These are phyloP conservation scores for Trifolium fragiferum DNA, from an alignment of 306 rosid species.

Conservation along the genomic window DNA sequence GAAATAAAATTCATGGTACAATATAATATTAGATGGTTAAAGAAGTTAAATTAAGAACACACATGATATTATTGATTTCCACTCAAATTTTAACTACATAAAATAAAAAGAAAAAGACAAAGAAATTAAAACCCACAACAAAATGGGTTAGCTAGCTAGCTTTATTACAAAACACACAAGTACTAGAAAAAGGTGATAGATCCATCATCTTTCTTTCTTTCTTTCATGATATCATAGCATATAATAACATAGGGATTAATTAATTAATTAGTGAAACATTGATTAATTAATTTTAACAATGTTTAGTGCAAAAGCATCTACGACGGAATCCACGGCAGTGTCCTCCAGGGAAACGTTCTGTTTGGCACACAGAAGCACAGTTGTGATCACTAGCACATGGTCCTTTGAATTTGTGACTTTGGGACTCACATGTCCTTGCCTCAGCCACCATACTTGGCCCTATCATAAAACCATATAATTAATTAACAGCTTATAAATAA, in stretches of 20 bases:
- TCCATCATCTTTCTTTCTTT: neutral
- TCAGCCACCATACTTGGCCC: constrained; percentile 60
- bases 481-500: neutral
- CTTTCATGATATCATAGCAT: no score
- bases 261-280: neutral
- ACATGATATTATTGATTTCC: no score
- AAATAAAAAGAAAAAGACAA: neutral
- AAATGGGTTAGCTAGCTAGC: neutral
- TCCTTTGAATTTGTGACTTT: constrained; percentile 63
- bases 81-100: neutral
- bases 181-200: constrained; percentile 17
- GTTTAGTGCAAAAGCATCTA: constrained; percentile 63
- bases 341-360: constrained; percentile 58
- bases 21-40: no score
- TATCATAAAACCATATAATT: neutral
- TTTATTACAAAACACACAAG: neutral
- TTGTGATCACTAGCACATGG: constrained; percentile 47
- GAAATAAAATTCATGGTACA: no score
- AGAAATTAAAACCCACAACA: neutral
- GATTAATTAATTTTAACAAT: constrained; percentile 11
- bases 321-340: constrained; percentile 67
- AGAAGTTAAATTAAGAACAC: no score
- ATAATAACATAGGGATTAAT: no score
- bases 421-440: constrained; percentile 56
- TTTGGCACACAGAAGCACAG: constrained; percentile 57